phyloP scores from a whole-genome alignment of 257 asterid species.

The Nicotiana attenuata region DNA sequence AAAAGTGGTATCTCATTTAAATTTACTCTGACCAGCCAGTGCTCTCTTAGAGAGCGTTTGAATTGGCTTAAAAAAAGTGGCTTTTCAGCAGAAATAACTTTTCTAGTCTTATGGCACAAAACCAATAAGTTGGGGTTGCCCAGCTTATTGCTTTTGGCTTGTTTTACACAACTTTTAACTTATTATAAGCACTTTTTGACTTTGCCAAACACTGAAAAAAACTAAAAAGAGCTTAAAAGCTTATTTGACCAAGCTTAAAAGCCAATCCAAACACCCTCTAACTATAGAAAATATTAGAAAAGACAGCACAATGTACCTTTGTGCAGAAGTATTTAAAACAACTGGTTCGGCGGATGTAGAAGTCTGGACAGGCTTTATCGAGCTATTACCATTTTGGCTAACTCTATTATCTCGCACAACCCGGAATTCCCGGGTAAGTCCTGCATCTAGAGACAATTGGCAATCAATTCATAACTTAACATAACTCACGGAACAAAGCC shows the following conservation, averaged over 20 bases:
- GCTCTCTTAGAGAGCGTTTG: neutral
- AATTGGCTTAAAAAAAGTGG: too few relatives aligned
- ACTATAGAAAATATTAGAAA: neutral
- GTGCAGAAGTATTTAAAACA: conserved; percentile 25
- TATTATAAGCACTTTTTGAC: too few relatives aligned
- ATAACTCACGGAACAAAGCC: neutral
- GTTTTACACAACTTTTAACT: too few relatives aligned
- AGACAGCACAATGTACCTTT: conserved; percentile 35
- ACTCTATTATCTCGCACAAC: conserved; percentile 88
- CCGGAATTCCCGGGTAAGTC: conserved; percentile 70
- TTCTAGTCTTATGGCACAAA: too few relatives aligned
- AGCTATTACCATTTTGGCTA: conserved; percentile 44
- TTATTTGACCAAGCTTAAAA: too few relatives aligned
- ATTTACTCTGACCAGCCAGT: neutral
- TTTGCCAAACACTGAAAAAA: too few relatives aligned
- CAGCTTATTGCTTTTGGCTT: too few relatives aligned
- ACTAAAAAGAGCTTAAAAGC: too few relatives aligned
- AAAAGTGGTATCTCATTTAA: neutral
- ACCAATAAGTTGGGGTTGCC: too few relatives aligned
- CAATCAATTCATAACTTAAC: neutral
- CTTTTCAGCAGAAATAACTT: too few relatives aligned
- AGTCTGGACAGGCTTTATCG: conserved; percentile 45
- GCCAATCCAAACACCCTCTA: too few relatives aligned
- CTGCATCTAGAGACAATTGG: conserved; percentile 43
- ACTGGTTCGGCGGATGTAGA: conserved; percentile 42